Evolutionary conservation across 805 yeast species (phyloP), one percentile per base, ranked within the genome.

Genomic region (Metahyphopichia silvanorum): DNA sequence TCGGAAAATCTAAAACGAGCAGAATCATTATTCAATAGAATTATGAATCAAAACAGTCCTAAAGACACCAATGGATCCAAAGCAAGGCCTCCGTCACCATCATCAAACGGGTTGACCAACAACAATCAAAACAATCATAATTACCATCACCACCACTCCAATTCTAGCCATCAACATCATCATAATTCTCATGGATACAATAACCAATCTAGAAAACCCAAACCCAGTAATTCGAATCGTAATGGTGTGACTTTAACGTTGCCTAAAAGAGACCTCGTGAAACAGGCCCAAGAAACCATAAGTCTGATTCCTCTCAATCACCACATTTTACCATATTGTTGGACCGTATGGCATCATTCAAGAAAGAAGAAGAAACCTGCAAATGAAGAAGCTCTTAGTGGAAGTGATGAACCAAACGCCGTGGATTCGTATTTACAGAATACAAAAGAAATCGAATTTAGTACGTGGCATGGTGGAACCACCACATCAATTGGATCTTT

Each of bases 341-440:
- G 77, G 77, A 61, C 71, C 19, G 51, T 69, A 38, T 71, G 77
- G 77, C 61, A 65, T 44, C 76, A 71, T 42, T 55, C 63, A 15
- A 43, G 74, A 35, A 41, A 44, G 24, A 56, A 52, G 33, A 37
- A 32, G 18, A 44, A 40, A 39, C 46, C 43, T 35, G 36, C 31
- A 22, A 40, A 40, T 4, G 44, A 40, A 10, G 51, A 43, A 10
- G 33, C 34, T 3, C 25, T 34, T 9, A 30, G 34, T 7, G 53
- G 48, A 5, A 47, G 32, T 16, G 25, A 37, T 16, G 42, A 37
- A 15, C 44, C 35, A 34, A 16, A 16, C 33, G 64, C 60, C n/a
- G 66, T 66, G 15, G 71, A 65, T 42, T 49, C 61, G 27, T 74
- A 74, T 42, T 51, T 74, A 26, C 69, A 69, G 40, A 63, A 67